phyloP scores from a whole-genome alignment of 2,329 filamentous ascomycete species.

The Cercospora sp. region DNA sequence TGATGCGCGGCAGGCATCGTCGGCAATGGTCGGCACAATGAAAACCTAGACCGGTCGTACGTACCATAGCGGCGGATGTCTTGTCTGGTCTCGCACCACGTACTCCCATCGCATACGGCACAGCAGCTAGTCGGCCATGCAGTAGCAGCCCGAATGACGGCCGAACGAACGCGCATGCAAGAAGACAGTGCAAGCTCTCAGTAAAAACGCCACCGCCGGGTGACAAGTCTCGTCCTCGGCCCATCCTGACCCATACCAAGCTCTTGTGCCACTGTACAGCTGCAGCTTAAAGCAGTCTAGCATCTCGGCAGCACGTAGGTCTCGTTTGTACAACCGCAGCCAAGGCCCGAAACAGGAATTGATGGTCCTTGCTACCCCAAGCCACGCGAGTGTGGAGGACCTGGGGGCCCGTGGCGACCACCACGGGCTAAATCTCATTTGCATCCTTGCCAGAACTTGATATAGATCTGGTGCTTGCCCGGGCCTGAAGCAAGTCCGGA shows the following conservation, averaged over 20 bases:
- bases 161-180: not conserved
- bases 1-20: conserved; percentile 13
- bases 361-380: conserved; percentile 12
- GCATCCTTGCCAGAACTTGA: conserved; percentile 14
- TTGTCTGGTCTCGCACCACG: not conserved
- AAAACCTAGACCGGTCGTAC: conserved; percentile 1
- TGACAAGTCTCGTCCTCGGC: not conserved
- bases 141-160: not conserved
- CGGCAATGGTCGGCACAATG: conserved; percentile 8
- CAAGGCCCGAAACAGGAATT: conserved; percentile 16
- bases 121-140: not conserved
- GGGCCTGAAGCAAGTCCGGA: not conserved
- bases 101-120: not conserved
- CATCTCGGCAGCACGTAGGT: conserved; percentile 15
- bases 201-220: not conserved
- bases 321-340: conserved; percentile 11
- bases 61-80: not conserved
- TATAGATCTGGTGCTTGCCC: conserved; percentile 8
- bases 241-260: conserved; percentile 3
- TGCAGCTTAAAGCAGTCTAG: not conserved
- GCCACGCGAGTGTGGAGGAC: conserved; percentile 25
- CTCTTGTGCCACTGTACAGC: not conserved
- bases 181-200: not conserved
- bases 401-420: conserved; percentile 16
- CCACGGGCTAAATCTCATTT: conserved; percentile 14